Evolutionary conservation across 176 grass and related monocot genomes (phyloP), one percentile per base, ranked within the genome.

Genomic region (Tillandsia leiboldiana): DNA sequence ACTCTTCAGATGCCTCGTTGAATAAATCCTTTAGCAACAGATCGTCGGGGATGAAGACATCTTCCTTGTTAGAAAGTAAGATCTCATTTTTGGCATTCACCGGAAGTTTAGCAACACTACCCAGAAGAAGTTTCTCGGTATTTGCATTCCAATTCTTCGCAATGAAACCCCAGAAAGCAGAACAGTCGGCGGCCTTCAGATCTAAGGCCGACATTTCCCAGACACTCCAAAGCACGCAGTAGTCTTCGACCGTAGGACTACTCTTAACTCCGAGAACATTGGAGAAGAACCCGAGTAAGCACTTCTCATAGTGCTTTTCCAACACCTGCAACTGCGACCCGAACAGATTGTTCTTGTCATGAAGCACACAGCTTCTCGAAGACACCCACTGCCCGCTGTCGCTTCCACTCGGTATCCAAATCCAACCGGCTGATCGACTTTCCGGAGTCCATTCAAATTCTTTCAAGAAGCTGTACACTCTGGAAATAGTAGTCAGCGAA

Each of bases 1-100:
- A 48, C 11, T 86, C 59, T 10, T 73, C 27, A 78, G 74, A n/a
- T 51, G 61, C 11, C 61, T 28, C 74, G 5, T 54, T 70, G n/a
- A 93, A 93, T 23, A 93, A 65, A 48, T 86, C 80, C 70, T 78
- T 75, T 1, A 86, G 77, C 6, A 86, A 15, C 49, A 93, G 80
- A 64, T 93, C 90, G 49, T 93, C 86, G 3, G 83, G 80, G 63
- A 93, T 84, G 65, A 93, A 89, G 17, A 82, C 70, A 65, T 89
- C 74, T 10, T 63, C 26, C 68, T 84, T 93, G 1, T 13, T 61
- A 12, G 56, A 50, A 3, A 93, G 84, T 6, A 72, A 52, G 12
- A 89, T 89, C 51, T 64, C 82, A 8, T 71, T 74, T 6, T 70
- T 49, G 0, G 26, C 47, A 12, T 56, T 75, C 5, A 77, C 77